phyloP scores from a whole-genome alignment of 495 filamentous ascomycete species.

The Parachaetomium inaequale region DNA sequence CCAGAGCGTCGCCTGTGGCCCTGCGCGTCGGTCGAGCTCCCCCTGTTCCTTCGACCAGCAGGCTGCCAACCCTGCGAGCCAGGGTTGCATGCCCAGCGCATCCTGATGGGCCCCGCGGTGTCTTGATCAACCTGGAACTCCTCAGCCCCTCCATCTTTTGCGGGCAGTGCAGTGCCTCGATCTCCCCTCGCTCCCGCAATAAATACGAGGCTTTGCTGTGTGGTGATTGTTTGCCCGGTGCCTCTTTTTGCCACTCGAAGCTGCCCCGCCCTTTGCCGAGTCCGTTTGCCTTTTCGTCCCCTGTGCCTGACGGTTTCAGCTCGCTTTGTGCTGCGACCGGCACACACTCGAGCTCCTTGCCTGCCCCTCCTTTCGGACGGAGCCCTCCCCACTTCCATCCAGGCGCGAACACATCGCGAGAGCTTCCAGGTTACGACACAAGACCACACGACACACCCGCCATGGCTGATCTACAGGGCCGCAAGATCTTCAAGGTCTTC shows the following conservation, averaged over 20 bases:
- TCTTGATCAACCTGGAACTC: constrained; percentile 2
- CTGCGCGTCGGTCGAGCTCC: too few relatives aligned
- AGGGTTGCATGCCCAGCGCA: constrained; percentile 5
- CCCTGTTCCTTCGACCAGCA: constrained; percentile 17
- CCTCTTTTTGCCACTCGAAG: constrained; percentile 1
- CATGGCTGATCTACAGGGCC: constrained; percentile 77
- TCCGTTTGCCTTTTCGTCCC: neutral
- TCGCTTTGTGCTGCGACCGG: neutral
- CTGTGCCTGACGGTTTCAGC: constrained; percentile 2
- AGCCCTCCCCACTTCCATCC: neutral
- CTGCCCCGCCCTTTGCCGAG: neutral
- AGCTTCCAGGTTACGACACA: neutral
- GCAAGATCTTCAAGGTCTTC: constrained; percentile 99
- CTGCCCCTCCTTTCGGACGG: constrained; percentile 2
- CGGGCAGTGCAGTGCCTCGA: constrained; percentile 1
- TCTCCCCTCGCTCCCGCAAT: constrained; percentile 1
- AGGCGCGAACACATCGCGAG: neutral
- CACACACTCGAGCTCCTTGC: neutral
- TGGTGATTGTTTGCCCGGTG: neutral
- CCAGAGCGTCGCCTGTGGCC: neutral
- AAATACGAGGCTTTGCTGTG: constrained; percentile 1
- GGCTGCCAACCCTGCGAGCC: neutral
- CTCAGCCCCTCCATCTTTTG: constrained; percentile 24
- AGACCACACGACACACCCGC: constrained; percentile 13
- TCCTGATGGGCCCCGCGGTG: constrained; percentile 10